phyloP scores from a whole-genome alignment of 768 basidiomycete genomes.

The Termitomyces sp. region DNA sequence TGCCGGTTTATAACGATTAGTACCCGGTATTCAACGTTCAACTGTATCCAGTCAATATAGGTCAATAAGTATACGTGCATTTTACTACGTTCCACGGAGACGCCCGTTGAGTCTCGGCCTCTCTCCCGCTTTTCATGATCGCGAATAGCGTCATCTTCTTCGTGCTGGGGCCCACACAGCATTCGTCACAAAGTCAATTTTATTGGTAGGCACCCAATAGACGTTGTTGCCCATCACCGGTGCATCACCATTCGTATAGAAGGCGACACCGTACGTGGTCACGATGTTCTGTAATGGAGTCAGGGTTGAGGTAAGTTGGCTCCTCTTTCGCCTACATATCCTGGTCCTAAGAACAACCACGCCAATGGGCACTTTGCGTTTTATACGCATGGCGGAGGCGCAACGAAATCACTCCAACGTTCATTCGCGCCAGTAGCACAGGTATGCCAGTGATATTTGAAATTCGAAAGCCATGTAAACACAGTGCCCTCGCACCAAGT shows the following conservation, averaged over 20 bases:
- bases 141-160: constrained; percentile 34
- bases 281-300: constrained; percentile 50
- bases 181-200: constrained; percentile 51
- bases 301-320: no score
- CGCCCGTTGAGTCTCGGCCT: not conserved
- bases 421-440: constrained; percentile 64
- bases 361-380: constrained; percentile 45
- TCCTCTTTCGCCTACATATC: constrained; percentile 42
- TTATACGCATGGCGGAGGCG: constrained; percentile 65
- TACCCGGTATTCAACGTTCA: not conserved
- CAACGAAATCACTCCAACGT: constrained; percentile 50
- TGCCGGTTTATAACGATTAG: not conserved
- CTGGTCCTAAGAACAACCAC: constrained; percentile 46
- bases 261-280: constrained; percentile 49
- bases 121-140: constrained; percentile 25
- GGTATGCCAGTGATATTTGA: constrained; percentile 67
- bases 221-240: constrained; percentile 14
- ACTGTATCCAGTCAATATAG: constrained; percentile 2
- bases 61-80: no score
- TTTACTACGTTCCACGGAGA: not conserved
- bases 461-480: constrained; percentile 57
- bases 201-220: constrained; percentile 38
- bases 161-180: constrained; percentile 50
- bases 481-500: constrained; percentile 55
- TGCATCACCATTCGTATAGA: constrained; percentile 38